Evolutionary conservation across 1,284 basidiomycete genomes (phyloP).

Genomic region (Wolfiporia cocos): DNA sequence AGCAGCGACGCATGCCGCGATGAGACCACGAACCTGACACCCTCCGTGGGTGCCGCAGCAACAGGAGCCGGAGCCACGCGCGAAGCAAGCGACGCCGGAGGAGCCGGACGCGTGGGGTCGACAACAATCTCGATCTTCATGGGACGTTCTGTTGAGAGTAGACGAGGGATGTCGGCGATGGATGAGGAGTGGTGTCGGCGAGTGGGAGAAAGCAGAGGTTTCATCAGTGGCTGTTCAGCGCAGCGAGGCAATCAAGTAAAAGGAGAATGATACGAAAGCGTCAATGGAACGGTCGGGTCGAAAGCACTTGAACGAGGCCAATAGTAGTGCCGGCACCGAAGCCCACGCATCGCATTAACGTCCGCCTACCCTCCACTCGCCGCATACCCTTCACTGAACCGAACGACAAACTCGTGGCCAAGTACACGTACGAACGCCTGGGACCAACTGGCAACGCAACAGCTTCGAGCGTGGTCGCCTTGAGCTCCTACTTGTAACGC

Average conservation of each 20-base stretch:
- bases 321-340: too few relatives aligned
- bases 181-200: conserved; percentile 6
- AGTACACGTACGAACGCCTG: too few relatives aligned
- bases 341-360: too few relatives aligned
- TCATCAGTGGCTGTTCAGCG: conserved; percentile 61
- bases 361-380: too few relatives aligned
- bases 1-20: conserved; percentile 6
- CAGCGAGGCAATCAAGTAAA: conserved; percentile 38
- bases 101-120: conserved; percentile 74
- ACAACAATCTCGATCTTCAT: conserved; percentile 99
- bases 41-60: conserved; percentile 28
- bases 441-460: too few relatives aligned
- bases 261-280: conserved; percentile 25
- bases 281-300: not conserved
- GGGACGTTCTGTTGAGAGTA: conserved; percentile 69
- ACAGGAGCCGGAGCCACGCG: conserved; percentile 62
- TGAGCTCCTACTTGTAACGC: not conserved
- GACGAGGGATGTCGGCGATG: conserved; percentile 2
- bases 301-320: too few relatives aligned
- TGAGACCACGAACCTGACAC: conserved; percentile 11
- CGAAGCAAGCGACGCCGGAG: conserved; percentile 54
- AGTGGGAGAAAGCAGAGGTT: conserved; percentile 23
- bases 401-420: too few relatives aligned
- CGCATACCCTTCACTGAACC: too few relatives aligned
- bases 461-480: not conserved